phyloP scores from a whole-genome alignment of 2,329 filamentous ascomycete genomes.

The Colletotrichum incanum region DNA sequence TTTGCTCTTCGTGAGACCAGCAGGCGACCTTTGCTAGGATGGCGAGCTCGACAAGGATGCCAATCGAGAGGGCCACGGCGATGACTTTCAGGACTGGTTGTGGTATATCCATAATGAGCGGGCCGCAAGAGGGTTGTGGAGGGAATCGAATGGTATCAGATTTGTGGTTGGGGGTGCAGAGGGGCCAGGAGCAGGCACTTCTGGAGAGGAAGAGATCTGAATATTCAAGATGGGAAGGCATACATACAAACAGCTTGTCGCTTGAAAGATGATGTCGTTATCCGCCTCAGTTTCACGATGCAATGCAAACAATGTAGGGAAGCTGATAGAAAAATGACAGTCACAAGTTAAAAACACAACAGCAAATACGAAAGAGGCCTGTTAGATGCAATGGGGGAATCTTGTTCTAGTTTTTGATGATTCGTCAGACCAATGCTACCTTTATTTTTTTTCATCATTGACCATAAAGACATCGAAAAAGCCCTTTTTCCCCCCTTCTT shows the following conservation, averaged over 20 bases:
- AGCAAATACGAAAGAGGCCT: neutral
- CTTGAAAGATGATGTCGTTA: neutral
- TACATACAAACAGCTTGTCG: neutral
- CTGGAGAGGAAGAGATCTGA: too few species aligned
- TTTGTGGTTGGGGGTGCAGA: too few species aligned
- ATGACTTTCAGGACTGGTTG: neutral
- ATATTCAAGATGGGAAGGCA: neutral
- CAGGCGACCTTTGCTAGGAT: neutral
- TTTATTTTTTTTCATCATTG: slow-evolving; percentile 24
- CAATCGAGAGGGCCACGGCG: neutral
- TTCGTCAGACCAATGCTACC: neutral
- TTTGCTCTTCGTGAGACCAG: neutral
- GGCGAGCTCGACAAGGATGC: slow-evolving; percentile 7
- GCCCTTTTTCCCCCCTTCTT: slow-evolving; percentile 30
- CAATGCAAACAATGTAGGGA: neutral
- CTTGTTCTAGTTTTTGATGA: slow-evolving; percentile 8
- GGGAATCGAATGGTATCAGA: neutral
- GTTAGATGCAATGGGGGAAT: neutral
- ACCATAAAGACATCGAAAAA: neutral
- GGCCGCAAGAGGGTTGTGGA: too few species aligned
- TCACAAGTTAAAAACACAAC: too few species aligned
- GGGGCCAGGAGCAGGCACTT: neutral
- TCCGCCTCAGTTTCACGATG: neutral
- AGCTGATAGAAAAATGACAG: neutral
- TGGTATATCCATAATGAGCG: neutral